Evolutionary conservation across 495 filamentous ascomycete species (phyloP).

Genomic region (Tuber microsphaerosporum): DNA sequence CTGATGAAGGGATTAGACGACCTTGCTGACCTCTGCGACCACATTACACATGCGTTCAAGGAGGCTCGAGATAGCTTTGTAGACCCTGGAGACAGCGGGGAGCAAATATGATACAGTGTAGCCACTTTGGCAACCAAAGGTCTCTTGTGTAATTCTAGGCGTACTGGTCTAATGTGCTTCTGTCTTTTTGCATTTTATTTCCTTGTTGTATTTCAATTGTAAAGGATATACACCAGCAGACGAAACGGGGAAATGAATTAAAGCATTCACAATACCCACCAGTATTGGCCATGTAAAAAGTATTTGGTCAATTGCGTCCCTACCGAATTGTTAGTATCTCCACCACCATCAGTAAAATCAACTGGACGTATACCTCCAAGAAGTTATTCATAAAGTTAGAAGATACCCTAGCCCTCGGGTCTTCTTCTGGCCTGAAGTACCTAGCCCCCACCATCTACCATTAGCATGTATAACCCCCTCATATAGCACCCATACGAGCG

Average conservation of each 20-base stretch:
- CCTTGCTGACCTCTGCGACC: constrained; percentile 82
- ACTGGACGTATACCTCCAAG: constrained; percentile 59
- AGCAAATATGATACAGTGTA: not conserved
- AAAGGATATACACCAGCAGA: constrained; percentile 30
- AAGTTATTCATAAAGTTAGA: constrained; percentile 86
- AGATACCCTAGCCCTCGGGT: constrained; percentile 68
- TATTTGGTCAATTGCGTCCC: constrained; percentile 42
- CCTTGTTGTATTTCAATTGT: constrained; percentile 7
- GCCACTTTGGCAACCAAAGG: not conserved
- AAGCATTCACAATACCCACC: constrained; percentile 3
- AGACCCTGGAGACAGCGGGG: constrained; percentile 32
- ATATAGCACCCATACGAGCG: not conserved
- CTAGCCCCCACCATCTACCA: constrained; percentile 17
- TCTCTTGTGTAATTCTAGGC: constrained; percentile 14
- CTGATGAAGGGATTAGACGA: constrained; percentile 84
- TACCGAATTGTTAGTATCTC: constrained; percentile 28
- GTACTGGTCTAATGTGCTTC: not conserved
- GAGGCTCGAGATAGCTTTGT: constrained; percentile 58
- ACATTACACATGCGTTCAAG: constrained; percentile 79
- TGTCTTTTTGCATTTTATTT: not conserved
- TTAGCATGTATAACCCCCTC: not conserved
- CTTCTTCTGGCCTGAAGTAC: constrained; percentile 82
- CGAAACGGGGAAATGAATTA: constrained; percentile 19
- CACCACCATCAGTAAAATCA: not conserved
- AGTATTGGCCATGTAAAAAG: not conserved